These are phyloP conservation scores for Mangifera indica DNA, from an alignment of 345 rosid species.

Conservation along the genomic window DNA sequence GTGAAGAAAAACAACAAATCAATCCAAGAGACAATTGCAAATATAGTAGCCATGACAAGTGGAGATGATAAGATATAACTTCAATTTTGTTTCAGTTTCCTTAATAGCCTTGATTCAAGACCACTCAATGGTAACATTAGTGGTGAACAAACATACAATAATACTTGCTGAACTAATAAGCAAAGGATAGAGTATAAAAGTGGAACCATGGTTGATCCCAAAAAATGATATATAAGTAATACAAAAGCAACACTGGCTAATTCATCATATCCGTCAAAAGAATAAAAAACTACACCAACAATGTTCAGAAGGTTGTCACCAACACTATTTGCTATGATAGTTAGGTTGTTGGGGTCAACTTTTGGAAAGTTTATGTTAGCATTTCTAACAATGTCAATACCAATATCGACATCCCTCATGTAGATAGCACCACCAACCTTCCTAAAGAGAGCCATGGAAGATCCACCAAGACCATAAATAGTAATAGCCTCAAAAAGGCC, in stretches of 20 bases:
- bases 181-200: conserved; percentile 60
- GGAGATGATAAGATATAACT: conserved; percentile 69
- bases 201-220: conserved; percentile 63
- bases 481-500: conserved; percentile 76
- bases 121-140: conserved; percentile 65
- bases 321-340: conserved; percentile 74
- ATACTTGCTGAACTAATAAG: conserved; percentile 66
- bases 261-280: conserved; percentile 68
- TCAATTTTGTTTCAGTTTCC: conserved; percentile 62
- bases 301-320: conserved; percentile 78
- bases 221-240: conserved; percentile 73
- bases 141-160: conserved; percentile 65
- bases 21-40: conserved; percentile 56
- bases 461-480: conserved; percentile 74
- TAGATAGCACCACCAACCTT: conserved; percentile 79
- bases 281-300: conserved; percentile 82
- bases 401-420: conserved; percentile 73
- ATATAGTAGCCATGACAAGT: conserved; percentile 64
- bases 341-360: conserved; percentile 76
- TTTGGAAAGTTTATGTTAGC: conserved; percentile 72
- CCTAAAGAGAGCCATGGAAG: conserved; percentile 79
- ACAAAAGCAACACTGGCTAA: conserved; percentile 73
- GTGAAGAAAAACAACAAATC: conserved; percentile 56
- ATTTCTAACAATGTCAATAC: conserved; percentile 76
- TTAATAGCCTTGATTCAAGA: too few relatives aligned